These are phyloP conservation scores for Xerocomellus dryophilus DNA, from an alignment of 768 basidiomycete species.

Conservation along the genomic window DNA sequence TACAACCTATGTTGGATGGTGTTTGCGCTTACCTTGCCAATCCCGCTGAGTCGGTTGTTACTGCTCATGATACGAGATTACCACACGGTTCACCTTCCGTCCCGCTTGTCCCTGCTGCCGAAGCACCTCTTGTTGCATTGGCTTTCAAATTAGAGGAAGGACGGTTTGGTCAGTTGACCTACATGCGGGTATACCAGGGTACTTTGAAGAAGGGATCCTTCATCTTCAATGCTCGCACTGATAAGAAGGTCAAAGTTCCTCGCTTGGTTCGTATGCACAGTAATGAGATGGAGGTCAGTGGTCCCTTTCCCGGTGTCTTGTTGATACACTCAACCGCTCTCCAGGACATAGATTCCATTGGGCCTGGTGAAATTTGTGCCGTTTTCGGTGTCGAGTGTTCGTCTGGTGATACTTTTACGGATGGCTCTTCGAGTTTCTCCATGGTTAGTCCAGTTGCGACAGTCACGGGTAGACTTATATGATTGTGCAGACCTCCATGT, in stretches of 20 bases:
- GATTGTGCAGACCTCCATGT: slow-evolving; percentile 86
- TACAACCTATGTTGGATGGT: slow-evolving; percentile 92
- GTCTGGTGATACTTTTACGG: slow-evolving; percentile 96
- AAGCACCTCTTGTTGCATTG: slow-evolving; percentile 85
- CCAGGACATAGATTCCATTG: slow-evolving; percentile 88
- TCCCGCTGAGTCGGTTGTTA: slow-evolving; percentile 72
- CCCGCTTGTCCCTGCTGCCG: slow-evolving; percentile 75
- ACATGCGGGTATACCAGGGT: slow-evolving; percentile 98
- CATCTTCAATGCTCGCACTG: slow-evolving; percentile 90
- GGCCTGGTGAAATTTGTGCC: slow-evolving; percentile 98
- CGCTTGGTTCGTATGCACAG: slow-evolving; percentile 96
- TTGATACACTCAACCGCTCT: background rate
- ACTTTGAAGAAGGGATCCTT: slow-evolving; percentile 79
- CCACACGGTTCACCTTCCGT: slow-evolving; percentile 66
- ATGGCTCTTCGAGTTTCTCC: slow-evolving; percentile 83
- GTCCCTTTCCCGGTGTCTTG: background rate
- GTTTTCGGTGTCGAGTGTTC: slow-evolving; percentile 99
- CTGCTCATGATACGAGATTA: slow-evolving; percentile 80
- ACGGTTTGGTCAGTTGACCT: slow-evolving; percentile 93
- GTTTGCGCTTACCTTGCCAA: slow-evolving; percentile 94
- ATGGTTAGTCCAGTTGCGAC: slow-evolving; percentile 59
- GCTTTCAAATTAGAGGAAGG: slow-evolving; percentile 99
- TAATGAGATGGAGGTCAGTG: slow-evolving; percentile 93
- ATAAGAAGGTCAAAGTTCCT: slow-evolving; percentile 97
- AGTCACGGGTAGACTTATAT: background rate